Conservation (phyloP, 371 early-diverging fungal genomes). For the Mortierella sp. region DNA sequence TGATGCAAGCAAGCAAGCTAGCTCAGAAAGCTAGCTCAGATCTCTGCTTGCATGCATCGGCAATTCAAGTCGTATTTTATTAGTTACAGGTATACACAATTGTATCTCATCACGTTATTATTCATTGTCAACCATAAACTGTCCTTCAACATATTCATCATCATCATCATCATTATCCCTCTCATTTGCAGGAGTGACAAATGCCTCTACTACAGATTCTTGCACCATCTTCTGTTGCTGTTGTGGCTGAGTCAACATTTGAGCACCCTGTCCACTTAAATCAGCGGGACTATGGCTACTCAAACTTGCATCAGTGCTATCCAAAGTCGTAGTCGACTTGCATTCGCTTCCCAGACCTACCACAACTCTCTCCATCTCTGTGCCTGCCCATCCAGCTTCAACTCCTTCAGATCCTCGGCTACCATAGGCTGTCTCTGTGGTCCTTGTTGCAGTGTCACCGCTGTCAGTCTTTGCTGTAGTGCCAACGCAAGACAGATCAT, state of each 20-base stretch:
- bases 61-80: background rate
- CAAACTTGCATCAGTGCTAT: slow-evolving; percentile 1
- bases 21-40: no score
- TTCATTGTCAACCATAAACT: slow-evolving; percentile 21
- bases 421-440: background rate
- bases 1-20: no score
- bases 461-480: slow-evolving; percentile 2
- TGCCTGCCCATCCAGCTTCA: background rate
- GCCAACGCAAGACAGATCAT: slow-evolving; percentile 18
- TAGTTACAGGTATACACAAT: background rate
- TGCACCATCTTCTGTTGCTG: background rate
- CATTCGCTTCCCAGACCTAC: slow-evolving; percentile 2
- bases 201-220: background rate
- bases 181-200: background rate
- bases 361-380: slow-evolving; percentile 1
- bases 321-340: slow-evolving; percentile 5
- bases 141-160: slow-evolving; percentile 28
- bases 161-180: slow-evolving; percentile 16
- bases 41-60: no score
- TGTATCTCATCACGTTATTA: background rate
- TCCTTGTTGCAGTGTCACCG: background rate
- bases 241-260: no score
- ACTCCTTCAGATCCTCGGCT: slow-evolving; percentile 1
- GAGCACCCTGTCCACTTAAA: no score
- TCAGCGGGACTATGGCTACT: background rate